Percentiles rank a stretch among this genome's conserved stretches.
These are phyloP conservation scores for Beauveria rudraprayagi DNA, from an alignment of 2,329 filamentous ascomycete species.

Conservation along the genomic window DNA sequence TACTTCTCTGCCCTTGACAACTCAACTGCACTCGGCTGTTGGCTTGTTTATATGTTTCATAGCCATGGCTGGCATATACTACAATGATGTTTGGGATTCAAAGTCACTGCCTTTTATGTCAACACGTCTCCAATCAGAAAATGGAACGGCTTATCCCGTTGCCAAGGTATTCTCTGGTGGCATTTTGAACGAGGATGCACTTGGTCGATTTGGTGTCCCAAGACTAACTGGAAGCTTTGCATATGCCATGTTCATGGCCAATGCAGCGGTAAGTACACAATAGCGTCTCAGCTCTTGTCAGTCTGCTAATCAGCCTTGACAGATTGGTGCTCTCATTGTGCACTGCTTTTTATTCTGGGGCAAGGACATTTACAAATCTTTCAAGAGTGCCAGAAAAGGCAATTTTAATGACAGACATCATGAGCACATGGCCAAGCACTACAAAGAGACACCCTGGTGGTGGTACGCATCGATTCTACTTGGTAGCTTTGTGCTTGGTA, in stretches of 20 bases:
- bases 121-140: slow-evolving; percentile 32
- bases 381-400: slow-evolving; percentile 35
- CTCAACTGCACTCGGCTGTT: slow-evolving; percentile 37
- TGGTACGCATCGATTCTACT: slow-evolving; percentile 37
- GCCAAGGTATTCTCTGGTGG: slow-evolving; percentile 31
- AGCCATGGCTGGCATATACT: slow-evolving; percentile 45
- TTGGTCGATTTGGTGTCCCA: slow-evolving; percentile 38
- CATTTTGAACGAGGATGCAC: slow-evolving; percentile 32
- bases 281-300: slow-evolving; percentile 3
- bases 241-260: slow-evolving; percentile 47
- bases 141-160: slow-evolving; percentile 34
- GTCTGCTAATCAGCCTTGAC: background rate
- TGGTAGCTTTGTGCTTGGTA: slow-evolving; percentile 36
- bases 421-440: slow-evolving; percentile 41
- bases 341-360: slow-evolving; percentile 50
- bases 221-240: slow-evolving; percentile 42
- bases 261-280: slow-evolving; percentile 36
- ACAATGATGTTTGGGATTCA: slow-evolving; percentile 39
- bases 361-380: slow-evolving; percentile 39
- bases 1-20: slow-evolving; percentile 43
- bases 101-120: slow-evolving; percentile 47
- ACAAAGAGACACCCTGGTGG: slow-evolving; percentile 42
- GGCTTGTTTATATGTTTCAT: slow-evolving; percentile 42
- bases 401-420: slow-evolving; percentile 44
- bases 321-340: slow-evolving; percentile 47